Evolutionary conservation across 345 rosid species (phyloP), one percentile per base, ranked within the genome.

Genomic region (Brassica cretica): DNA sequence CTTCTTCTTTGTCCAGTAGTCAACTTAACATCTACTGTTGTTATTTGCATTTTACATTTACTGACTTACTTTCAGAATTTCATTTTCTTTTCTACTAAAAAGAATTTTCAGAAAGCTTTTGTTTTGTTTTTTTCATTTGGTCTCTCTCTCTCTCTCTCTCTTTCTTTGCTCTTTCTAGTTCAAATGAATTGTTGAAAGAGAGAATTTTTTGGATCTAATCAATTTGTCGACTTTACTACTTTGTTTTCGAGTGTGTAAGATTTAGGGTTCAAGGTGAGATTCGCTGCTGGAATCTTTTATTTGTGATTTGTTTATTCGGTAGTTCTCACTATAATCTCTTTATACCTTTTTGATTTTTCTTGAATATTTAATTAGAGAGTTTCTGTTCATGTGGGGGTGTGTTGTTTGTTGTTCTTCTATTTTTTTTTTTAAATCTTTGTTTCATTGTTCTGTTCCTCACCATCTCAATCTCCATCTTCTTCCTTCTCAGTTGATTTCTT

Each of bases 361-460:
- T 39, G 51, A 78, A 72, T 78, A 73, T 78, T 72, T 33, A 61
- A 73, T 66, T 67, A 9, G 21, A 4, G 12, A 67, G 78, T 33
- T 73, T 66, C 78, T 78, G 73, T 78, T 78, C 81, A 72, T 78
- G 71, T 78, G 81, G 72, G 73, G 78, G n/a, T 44, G n/a, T 49
- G 56, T 49, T 39, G 19, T 27, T 67, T 3, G 18, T 58, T 39
- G n/a, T 12, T 67, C 61, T 75, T 66, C 19, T 56, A n/a, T 0
- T 35, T 73, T 12, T 35, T 73, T 12, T 11, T n/a, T 6, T 2
- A 7, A 27, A 44, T 15, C 1, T 5, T 33, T 3, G 0, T 16
- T 8, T 14, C 53, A 33, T 21, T 19, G 58, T 55, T 6, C 59
- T 71, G 8, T 75, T 14, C 30, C 66, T 64, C 80, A 70, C 5